phyloP scores from a whole-genome alignment of 441 rosid species.

The Gossypium trilobum region DNA sequence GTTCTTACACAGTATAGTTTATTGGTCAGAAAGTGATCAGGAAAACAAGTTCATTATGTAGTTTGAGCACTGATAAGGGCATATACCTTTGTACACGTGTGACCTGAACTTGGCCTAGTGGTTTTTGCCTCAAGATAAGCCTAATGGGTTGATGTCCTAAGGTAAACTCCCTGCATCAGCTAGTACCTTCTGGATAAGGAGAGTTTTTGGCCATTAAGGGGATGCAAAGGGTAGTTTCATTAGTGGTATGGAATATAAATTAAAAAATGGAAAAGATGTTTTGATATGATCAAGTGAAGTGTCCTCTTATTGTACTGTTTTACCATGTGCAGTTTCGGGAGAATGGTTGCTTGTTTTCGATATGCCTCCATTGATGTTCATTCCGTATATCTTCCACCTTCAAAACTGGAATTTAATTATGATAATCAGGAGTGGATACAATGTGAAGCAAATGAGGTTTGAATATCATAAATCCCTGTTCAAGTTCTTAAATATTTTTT shows the following conservation, averaged over 20 bases:
- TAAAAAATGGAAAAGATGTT: not conserved
- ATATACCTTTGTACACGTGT: not conserved
- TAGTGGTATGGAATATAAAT: not conserved
- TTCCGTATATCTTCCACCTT: constrained; percentile 58
- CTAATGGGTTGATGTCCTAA: not conserved
- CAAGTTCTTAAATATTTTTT: constrained; percentile 1
- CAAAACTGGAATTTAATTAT: constrained; percentile 48
- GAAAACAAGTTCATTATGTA: not conserved
- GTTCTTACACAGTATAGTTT: not conserved
- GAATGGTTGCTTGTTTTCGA: constrained; percentile 71
- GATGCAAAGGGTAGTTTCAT: not conserved
- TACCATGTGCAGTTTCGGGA: constrained; percentile 44
- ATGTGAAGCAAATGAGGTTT: constrained; percentile 38
- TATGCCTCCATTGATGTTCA: constrained; percentile 62
- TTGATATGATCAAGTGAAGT: not conserved
- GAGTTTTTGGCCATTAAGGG: not conserved
- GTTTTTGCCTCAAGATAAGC: not conserved
- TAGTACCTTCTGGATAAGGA: not conserved
- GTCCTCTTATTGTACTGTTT: constrained; percentile 19
- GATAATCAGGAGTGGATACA: constrained; percentile 50
- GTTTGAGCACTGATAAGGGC: not conserved
- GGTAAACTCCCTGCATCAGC: not conserved
- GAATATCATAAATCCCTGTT: constrained; percentile 16
- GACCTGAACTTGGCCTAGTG: not conserved
- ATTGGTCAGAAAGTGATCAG: not conserved